phyloP scores from a whole-genome alignment of 2,329 filamentous ascomycete species.

The Cryphonectria naterciae region DNA sequence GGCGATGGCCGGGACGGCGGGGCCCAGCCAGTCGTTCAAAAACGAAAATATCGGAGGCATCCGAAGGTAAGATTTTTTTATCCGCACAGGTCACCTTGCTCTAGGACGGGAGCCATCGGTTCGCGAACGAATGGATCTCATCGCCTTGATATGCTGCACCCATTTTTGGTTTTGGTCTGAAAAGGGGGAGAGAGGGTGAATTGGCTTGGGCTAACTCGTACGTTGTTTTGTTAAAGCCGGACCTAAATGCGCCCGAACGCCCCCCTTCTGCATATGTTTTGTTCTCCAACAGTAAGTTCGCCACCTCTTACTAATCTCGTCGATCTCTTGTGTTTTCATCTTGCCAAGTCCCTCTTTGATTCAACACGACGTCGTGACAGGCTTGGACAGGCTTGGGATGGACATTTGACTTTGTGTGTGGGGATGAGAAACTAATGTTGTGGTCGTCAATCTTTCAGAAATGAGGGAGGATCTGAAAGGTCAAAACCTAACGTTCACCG shows the following conservation, averaged over 20 bases:
- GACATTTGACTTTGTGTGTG: neutral
- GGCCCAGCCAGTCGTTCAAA: slow-evolving; percentile 50
- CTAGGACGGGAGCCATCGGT: neutral
- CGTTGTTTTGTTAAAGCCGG: slow-evolving; percentile 53
- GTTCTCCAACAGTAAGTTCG: slow-evolving; percentile 78
- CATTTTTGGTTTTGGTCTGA: neutral
- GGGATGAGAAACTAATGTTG: no score
- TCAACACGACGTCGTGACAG: neutral
- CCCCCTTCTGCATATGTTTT: slow-evolving; percentile 84
- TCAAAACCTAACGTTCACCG: slow-evolving; percentile 77
- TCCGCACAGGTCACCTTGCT: neutral
- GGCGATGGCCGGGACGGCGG: slow-evolving; percentile 49
- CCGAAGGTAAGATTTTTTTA: slow-evolving; percentile 63
- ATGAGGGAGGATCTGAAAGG: slow-evolving; percentile 79
- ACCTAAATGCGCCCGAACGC: slow-evolving; percentile 78
- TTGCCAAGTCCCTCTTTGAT: neutral
- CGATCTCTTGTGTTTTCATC: neutral
- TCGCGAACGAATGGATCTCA: neutral
- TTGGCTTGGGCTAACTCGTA: slow-evolving; percentile 11
- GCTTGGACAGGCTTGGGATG: neutral
- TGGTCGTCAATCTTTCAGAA: slow-evolving; percentile 48
- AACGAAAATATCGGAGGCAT: slow-evolving; percentile 78
- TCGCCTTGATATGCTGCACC: neutral
- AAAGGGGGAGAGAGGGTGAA: neutral
- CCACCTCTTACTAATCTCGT: slow-evolving; percentile 14